Percentiles rank a stretch among this genome's conserved stretches.
Conservation (phyloP, 495 filamentous ascomycete genomes). For the Rostrohypoxylon terebratum region DNA sequence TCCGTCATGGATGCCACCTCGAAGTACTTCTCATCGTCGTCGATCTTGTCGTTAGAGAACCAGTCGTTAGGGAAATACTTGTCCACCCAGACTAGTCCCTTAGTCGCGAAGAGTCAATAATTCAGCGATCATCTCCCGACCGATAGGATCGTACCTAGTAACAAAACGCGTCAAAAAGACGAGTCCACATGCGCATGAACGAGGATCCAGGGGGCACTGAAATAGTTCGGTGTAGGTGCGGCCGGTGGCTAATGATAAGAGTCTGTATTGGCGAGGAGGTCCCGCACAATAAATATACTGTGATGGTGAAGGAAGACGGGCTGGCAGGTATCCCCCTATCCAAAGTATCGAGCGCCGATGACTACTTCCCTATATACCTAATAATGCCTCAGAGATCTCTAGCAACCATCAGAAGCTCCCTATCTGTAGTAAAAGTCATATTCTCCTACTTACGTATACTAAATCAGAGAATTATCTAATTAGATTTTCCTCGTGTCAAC, state of each 20-base stretch:
- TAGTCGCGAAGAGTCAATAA: conserved; percentile 68
- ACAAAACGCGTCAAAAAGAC: background rate
- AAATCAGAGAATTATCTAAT: background rate
- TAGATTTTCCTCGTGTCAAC: background rate
- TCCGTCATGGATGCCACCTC: conserved; percentile 74
- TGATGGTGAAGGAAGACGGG: background rate
- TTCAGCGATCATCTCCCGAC: background rate
- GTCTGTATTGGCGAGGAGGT: background rate
- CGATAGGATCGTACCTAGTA: background rate
- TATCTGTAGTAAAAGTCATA: no score
- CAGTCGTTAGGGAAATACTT: conserved; percentile 75
- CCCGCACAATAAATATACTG: no score
- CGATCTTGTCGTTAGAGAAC: conserved; percentile 75
- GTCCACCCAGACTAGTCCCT: conserved; percentile 78
- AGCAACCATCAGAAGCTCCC: no score
- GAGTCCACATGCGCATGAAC: no score
- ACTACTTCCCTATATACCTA: no score
- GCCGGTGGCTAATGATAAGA: background rate
- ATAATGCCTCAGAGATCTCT: background rate
- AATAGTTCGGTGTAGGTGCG: background rate
- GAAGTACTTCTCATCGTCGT: conserved; percentile 80
- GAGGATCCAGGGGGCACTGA: background rate
- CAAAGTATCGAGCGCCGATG: background rate
- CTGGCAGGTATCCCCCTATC: background rate
- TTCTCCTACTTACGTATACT: background rate